Evolutionary conservation across 2,329 filamentous ascomycete species (phyloP).

Genomic region (Calonectria fujianensis): DNA sequence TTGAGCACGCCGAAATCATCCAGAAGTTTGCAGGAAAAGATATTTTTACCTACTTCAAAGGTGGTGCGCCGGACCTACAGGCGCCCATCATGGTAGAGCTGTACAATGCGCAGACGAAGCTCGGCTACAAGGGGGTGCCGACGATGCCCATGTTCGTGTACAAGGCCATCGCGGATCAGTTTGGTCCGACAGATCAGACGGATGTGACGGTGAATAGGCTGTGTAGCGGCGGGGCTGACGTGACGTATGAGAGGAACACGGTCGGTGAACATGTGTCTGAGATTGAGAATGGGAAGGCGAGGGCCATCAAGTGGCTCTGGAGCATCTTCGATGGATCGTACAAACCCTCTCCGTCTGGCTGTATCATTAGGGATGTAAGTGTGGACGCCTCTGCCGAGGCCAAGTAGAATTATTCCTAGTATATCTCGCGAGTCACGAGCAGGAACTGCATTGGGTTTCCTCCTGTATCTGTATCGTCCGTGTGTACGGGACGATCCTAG

Average conservation of each 20-base stretch:
- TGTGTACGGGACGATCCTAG: not conserved
- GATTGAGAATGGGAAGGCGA: slow-evolving; percentile 47
- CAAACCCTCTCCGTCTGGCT: not conserved
- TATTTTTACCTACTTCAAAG: slow-evolving; percentile 56
- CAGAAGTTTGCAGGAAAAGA: slow-evolving; percentile 48
- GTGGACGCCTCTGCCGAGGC: not conserved
- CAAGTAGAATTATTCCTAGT: not conserved
- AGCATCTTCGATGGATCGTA: slow-evolving; percentile 44
- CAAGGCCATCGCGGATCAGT: slow-evolving; percentile 68
- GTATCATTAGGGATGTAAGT: slow-evolving; percentile 26
- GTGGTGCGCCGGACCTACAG: slow-evolving; percentile 52
- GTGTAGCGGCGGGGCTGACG: slow-evolving; percentile 63
- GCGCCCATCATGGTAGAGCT: slow-evolving; percentile 46
- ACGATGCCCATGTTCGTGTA: slow-evolving; percentile 70
- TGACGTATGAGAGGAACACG: slow-evolving; percentile 67
- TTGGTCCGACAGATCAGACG: slow-evolving; percentile 64
- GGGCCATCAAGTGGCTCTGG: slow-evolving; percentile 39
- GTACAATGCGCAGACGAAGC: slow-evolving; percentile 55
- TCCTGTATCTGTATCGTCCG: not conserved
- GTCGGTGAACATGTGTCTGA: slow-evolving; percentile 63
- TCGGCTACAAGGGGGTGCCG: slow-evolving; percentile 63
- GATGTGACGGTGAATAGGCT: slow-evolving; percentile 64
- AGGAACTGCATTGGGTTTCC: not conserved
- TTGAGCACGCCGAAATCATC: slow-evolving; percentile 43
- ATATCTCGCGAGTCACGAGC: not conserved